Evolutionary conservation across 257 asterid species (phyloP).

Genomic region (Agastache rugosa): DNA sequence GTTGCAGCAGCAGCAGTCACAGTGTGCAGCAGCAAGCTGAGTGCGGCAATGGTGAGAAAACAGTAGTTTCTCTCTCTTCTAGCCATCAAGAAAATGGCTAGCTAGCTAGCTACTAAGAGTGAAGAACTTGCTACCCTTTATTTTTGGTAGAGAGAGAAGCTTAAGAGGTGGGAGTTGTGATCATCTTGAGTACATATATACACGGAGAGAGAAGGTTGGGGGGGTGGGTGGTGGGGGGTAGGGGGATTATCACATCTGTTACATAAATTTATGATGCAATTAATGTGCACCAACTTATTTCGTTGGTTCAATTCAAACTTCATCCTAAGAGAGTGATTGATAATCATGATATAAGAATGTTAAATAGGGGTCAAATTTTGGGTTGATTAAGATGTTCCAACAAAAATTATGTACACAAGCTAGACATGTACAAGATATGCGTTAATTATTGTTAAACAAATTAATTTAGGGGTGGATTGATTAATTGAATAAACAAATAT

Average conservation of each 20-base stretch:
- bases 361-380: background rate
- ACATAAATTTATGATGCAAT: conserved; percentile 34
- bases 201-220: background rate
- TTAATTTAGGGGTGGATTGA: no score
- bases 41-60: conserved; percentile 24
- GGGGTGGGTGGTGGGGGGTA: no score
- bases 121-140: background rate
- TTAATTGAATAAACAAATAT: no score
- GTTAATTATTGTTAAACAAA: no score
- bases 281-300: conserved; percentile 30
- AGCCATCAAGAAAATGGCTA: conserved; percentile 31
- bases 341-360: conserved; percentile 14
- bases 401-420: background rate
- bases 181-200: conserved; percentile 30
- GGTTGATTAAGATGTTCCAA: background rate
- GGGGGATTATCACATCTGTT: background rate
- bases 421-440: background rate
- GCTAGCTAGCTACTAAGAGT: background rate
- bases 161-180: conserved; percentile 26
- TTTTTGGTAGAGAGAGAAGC: conserved; percentile 9
- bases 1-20: background rate
- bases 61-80: background rate
- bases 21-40: conserved; percentile 26
- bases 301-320: conserved; percentile 17
- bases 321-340: conserved; percentile 11